Evolutionary conservation across 371 early-diverging fungal genomes (phyloP), one percentile per base, ranked within the genome.

Genomic region (Mortierella sp.): DNA sequence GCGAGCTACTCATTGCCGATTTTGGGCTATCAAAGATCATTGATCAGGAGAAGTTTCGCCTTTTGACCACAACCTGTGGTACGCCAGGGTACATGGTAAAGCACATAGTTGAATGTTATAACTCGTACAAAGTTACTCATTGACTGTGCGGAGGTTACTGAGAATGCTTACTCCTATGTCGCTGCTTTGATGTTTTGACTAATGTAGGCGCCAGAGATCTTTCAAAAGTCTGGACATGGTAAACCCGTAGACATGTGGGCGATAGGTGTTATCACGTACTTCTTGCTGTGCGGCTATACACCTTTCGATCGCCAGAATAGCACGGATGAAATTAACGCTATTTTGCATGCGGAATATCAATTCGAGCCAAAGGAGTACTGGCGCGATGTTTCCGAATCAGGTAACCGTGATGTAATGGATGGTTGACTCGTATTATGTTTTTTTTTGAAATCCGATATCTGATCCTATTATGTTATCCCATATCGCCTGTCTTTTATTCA

Each of bases 191-290:
- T 17, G 13, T 28, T 35, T 28, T 35, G 32, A 5, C 15, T 29
- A 15, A 42, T 63, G 32, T 70, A 83, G 83, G 93, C 95, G 17
- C 97, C 97, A 6, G 97, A 96, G 76, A 89, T 96, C 42, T 89
- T 96, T 64, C 87, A 87, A 66, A 94, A 88, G 63, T 83, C 84
- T 0, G 91, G 91, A 17, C 89, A 91, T 66, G 89, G 91, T 43
- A 89, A 89, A 67, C 90, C 89, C 68, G 91, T 91, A 28, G 98
- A 98, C 72, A 86, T 97, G 81, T 98, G 97, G 97, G 93, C 95
- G 13, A 85, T 97, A 74, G 98, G 98, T 19, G 96, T 98, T 17
- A 93, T 98, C 61, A 88, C 96, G 3, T 97, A 92, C 83, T 96
- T 95, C 45, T 86, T 97, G 78, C 82, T 96, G 13, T 93, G 93